A percentile compares a stretch with the other conserved stretches of the same genome.
phyloP scores from a whole-genome alignment of 257 asterid species.

The Solanum chiquidenum region DNA sequence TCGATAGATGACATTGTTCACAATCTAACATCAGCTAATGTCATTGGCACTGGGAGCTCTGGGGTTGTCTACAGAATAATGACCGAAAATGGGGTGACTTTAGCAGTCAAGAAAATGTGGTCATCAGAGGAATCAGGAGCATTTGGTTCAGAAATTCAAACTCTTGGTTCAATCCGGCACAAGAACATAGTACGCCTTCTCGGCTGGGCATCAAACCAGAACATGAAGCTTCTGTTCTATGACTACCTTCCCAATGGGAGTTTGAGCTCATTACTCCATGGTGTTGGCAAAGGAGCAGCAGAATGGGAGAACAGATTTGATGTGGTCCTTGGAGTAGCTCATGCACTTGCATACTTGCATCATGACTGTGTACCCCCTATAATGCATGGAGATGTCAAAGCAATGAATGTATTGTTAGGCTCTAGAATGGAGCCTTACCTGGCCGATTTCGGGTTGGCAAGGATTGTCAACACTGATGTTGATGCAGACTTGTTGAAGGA shows the following conservation, averaged over 20 bases:
- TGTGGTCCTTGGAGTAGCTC: conserved; percentile 68
- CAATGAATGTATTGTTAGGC: conserved; percentile 88
- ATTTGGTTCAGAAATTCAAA: conserved; percentile 64
- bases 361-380: conserved; percentile 91
- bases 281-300: conserved; percentile 69
- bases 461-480: conserved; percentile 28
- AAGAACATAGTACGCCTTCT: conserved; percentile 84
- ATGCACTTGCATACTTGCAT: conserved; percentile 81
- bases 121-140: conserved; percentile 75
- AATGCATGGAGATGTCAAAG: conserved; percentile 96
- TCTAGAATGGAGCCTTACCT: conserved; percentile 69
- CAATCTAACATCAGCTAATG: conserved; percentile 68
- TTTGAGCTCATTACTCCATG: conserved; percentile 90
- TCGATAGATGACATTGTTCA: conserved; percentile 61
- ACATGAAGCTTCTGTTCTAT: conserved; percentile 70
- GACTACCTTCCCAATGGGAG: conserved; percentile 93
- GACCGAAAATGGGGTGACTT: conserved; percentile 48
- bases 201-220: conserved; percentile 81
- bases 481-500: conserved; percentile 30
- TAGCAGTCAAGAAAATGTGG: conserved; percentile 97
- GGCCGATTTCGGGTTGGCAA: conserved; percentile 91
- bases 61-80: conserved; percentile 84
- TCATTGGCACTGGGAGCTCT: conserved; percentile 94
- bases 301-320: conserved; percentile 88
- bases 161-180: conserved; percentile 83